Conservation (phyloP, 1,284 basidiomycete species). For the Megacollybia platyphylla region DNA sequence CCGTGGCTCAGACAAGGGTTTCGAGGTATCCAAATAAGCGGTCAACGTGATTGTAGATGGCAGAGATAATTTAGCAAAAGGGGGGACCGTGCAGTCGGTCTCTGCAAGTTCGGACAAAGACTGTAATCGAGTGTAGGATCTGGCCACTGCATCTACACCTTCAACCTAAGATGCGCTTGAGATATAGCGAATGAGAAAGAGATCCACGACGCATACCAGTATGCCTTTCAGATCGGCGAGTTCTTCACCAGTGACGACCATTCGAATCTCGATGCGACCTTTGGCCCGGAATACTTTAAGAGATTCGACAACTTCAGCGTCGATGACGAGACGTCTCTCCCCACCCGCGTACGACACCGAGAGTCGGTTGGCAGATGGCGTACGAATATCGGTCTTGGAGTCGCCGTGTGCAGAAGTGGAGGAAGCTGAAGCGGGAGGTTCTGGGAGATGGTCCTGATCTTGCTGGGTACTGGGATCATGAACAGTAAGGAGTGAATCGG, state of each 20-base stretch:
- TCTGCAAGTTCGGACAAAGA: constrained; percentile 28
- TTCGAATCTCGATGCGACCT: constrained; percentile 73
- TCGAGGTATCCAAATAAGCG: constrained; percentile 71
- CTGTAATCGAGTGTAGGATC: constrained; percentile 53
- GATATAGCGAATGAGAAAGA: constrained; percentile 2
- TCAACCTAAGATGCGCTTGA: constrained; percentile 43
- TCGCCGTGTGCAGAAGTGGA: constrained; percentile 31
- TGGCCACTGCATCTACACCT: constrained; percentile 57
- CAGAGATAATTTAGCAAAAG: constrained; percentile 41
- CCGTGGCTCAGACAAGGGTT: constrained; percentile 85
- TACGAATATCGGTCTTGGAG: constrained; percentile 9
- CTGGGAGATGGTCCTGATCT: constrained; percentile 36
- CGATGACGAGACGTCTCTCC: constrained; percentile 75
- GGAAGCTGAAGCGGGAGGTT: constrained; percentile 39
- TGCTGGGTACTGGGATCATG: constrained; percentile 12
- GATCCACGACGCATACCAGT: constrained; percentile 38
- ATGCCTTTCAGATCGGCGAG: constrained; percentile 59
- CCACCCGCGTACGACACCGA: constrained; percentile 90
- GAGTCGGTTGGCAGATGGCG: constrained; percentile 70
- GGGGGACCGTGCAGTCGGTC: constrained; percentile 50
- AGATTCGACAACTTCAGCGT: constrained; percentile 76
- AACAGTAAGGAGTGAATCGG: background rate
- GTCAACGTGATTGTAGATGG: constrained; percentile 43
- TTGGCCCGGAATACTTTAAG: constrained; percentile 75
- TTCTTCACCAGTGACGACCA: constrained; percentile 45